phyloP scores from a whole-genome alignment of 768 basidiomycete species.

The Kwoniella europaea region DNA sequence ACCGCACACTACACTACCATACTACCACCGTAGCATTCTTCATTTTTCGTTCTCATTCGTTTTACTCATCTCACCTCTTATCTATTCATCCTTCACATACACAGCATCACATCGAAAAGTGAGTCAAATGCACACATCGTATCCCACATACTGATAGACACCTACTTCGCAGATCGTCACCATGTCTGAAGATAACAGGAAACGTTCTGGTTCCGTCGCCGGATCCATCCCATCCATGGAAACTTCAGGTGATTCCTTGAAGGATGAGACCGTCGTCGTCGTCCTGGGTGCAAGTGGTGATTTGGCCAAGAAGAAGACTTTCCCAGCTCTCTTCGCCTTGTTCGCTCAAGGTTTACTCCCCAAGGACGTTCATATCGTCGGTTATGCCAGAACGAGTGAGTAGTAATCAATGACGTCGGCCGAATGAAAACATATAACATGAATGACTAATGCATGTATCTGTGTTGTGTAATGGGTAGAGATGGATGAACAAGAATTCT shows the following conservation, averaged over 20 bases:
- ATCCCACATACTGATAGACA: too few species aligned
- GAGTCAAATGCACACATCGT: background rate
- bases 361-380: conserved; percentile 82
- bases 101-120: conserved; percentile 1
- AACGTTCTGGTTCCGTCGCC: conserved; percentile 19
- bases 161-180: background rate
- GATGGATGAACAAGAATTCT: conserved; percentile 67
- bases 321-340: conserved; percentile 91
- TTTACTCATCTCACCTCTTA: background rate
- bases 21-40: background rate
- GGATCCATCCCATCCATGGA: conserved; percentile 93
- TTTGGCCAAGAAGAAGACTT: conserved; percentile 99
- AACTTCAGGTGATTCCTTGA: conserved; percentile 71
- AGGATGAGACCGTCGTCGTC: conserved; percentile 85
- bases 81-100: background rate
- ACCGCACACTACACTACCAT: background rate
- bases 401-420: conserved; percentile 20
- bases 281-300: conserved; percentile 97
- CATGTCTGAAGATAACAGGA: conserved; percentile 11
- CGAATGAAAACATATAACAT: conserved; percentile 3
- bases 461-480: conserved; percentile 27
- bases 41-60: background rate
- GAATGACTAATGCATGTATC: background rate
- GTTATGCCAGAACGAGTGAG: conserved; percentile 85
- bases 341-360: conserved; percentile 81